Evolutionary conservation across 2,329 filamentous ascomycete species (phyloP), one percentile per base, ranked within the genome.

Genomic region (Cladosporium sp.): DNA sequence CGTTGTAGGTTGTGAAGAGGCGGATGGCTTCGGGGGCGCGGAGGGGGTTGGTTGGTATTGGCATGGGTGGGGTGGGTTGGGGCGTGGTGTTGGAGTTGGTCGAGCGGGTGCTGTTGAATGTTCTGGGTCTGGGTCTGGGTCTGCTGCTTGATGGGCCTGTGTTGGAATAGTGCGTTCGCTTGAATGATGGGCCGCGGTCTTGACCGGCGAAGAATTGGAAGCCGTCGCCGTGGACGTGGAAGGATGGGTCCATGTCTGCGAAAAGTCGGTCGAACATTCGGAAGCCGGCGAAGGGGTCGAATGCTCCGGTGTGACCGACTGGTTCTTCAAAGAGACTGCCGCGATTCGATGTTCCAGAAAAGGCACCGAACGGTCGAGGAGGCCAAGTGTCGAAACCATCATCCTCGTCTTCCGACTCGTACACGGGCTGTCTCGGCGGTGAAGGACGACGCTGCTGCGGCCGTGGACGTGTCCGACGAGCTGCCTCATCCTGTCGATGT

Each of bases 111-210:
- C 27, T 43, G 42, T 12, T 27, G 53, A 51, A 24, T 54, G 54
- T 18, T 52, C 51, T n/a, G 50, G 52, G 44, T 58, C 60, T 3
- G n/a, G n/a, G 50, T 52, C 24, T 53, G 53, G 12, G 19, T 37
- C 30, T n/a, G 30, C 30, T 15, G n/a, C 19, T 32, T 9, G 45
- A 32, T 36, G 45, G 11, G 29, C 45, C 27, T 13, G 37, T 24
- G 29, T n/a, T 12, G 13, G 32, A 11, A 40, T 8, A 44, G 39
- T 22, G 38, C 9, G 47, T 44, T 9, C 47, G 32, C 32, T 32
- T 22, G 20, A 39, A 44, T 4, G 40, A 24, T 22, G 41, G 40
- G 13, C 27, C 12, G 19, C 15, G n/a, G 17, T 30, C 39, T 19
- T 7, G 24, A 3, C 22, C 47, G 7, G 47, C 22, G 20, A 29